A percentile compares a stretch with the other conserved stretches of the same genome.
Evolutionary conservation across 768 basidiomycete genomes (phyloP).

Genomic region (Pleurotus platypus): DNA sequence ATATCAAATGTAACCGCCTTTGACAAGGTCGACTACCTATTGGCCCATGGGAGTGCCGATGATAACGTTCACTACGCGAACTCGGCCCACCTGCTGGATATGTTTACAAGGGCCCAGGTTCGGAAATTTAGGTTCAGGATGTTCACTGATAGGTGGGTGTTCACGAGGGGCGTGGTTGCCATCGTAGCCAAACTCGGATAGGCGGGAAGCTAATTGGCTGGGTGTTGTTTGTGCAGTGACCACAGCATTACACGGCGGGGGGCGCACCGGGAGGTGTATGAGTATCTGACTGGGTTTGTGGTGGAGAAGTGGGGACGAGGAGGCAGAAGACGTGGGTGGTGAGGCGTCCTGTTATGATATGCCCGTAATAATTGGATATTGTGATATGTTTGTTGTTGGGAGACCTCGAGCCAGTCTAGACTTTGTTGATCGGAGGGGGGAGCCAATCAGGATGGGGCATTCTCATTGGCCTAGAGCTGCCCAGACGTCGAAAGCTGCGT

Average conservation of each 20-base stretch:
- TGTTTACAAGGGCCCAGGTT: conserved; percentile 78
- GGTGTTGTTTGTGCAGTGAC: conserved; percentile 48
- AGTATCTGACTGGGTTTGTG: conserved; percentile 83
- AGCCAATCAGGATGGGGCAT: not conserved
- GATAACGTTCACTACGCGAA: conserved; percentile 97
- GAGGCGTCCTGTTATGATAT: not conserved
- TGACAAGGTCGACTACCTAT: conserved; percentile 70
- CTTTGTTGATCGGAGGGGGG: not conserved
- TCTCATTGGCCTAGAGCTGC: conserved; percentile 8
- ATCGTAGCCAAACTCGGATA: conserved; percentile 7
- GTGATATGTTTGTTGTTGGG: conserved; percentile 3
- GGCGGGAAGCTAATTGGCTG: conserved; percentile 15
- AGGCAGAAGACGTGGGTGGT: conserved; percentile 62
- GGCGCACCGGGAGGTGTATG: conserved; percentile 80
- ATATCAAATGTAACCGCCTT: conserved; percentile 90
- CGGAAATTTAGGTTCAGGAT: conserved; percentile 83
- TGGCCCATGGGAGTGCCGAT: conserved; percentile 93
- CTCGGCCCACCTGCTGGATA: conserved; percentile 87
- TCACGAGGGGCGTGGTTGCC: conserved; percentile 5
- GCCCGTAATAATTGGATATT: not conserved
- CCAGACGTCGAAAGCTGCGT: conserved; percentile 6
- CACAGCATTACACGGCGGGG: conserved; percentile 73
- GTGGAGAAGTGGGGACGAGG: conserved; percentile 93
- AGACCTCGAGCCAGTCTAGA: not conserved
- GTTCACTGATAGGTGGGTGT: conserved; percentile 89